Evolutionary conservation across 192 early-diverging fungal genomes (phyloP), one percentile per base, ranked within the genome.

Genomic region (Helicostylum pulchrum): DNA sequence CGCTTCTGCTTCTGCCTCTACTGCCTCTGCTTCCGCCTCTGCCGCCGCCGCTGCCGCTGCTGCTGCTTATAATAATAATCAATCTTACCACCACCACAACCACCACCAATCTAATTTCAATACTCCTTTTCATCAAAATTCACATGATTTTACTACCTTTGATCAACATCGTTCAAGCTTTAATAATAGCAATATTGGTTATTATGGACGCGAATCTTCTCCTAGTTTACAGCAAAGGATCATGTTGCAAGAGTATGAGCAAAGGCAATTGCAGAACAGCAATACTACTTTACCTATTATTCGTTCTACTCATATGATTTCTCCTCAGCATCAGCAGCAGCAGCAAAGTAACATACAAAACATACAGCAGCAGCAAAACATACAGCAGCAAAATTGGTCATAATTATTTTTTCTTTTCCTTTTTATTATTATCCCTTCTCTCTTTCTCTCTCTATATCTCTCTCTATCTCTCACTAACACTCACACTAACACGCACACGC

Each of bases 221-320:
- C 26, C 26, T 26, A 26, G 46, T 23, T 47, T 47, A 20, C 23
- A 46, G 6, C 59, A 61, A 47, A 39, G 45, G 8, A 61, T 61
- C 23, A 45, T 47, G n/a, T 30, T 31, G 26, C 59, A 46, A 61
- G 26, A 31, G 9, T 47, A 61, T 47, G 44, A 49, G 39, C 61
- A 62, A 47, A 46, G 21, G 36, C 47, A 62, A 20, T 17, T 46
- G 48, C 48, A 23, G 30, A 26, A 26, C 47, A 94, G 63, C 72
- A 26, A 26, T 26, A 26, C 93, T 15, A 85, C 87, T 20, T 43
- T 44, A 20, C 36, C 36, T 39, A 39, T 39, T 4, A 39, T 39
- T 9, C 36, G 36, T 9, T 39, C 36, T 9, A 39, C 36, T 6
- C 36, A 39, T 3, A 39, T 20, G 14, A 8, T 9, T 26, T 26